phyloP scores from a whole-genome alignment of 164 flowering plant genomes.

The Tetracentron sinense region DNA sequence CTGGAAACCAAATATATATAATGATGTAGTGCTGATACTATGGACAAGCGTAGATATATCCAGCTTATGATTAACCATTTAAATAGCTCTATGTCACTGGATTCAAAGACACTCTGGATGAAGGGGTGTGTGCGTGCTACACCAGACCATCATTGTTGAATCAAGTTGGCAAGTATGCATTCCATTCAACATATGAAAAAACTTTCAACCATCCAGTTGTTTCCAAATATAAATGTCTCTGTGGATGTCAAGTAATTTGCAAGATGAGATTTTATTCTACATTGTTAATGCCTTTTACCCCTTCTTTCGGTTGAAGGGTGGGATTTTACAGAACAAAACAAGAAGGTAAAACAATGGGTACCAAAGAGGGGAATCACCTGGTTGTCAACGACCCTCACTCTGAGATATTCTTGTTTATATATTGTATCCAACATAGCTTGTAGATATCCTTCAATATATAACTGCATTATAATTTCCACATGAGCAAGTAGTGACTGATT shows the following conservation, averaged over 20 bases:
- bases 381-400: slow-evolving; percentile 81
- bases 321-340: not conserved
- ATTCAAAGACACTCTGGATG: too few species aligned
- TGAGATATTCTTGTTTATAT: slow-evolving; percentile 87
- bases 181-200: too few species aligned
- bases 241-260: not conserved
- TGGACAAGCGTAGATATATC: not conserved
- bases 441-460: slow-evolving; percentile 90
- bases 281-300: too few species aligned
- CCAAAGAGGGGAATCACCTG: slow-evolving; percentile 41
- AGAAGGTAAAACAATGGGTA: not conserved
- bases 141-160: too few species aligned
- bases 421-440: slow-evolving; percentile 92
- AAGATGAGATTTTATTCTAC: too few species aligned
- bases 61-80: too few species aligned
- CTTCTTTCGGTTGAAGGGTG: too few species aligned
- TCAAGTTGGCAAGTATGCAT: too few species aligned
- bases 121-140: too few species aligned
- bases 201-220: too few species aligned
- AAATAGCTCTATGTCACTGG: too few species aligned
- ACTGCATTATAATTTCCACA: slow-evolving; percentile 41
- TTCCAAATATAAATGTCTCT: too few species aligned
- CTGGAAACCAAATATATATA: slow-evolving; percentile 1
- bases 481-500: slow-evolving; percentile 1
- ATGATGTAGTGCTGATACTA: not conserved